Evolutionary conservation across 345 rosid species (phyloP).

Genomic region (Passiflora organensis): DNA sequence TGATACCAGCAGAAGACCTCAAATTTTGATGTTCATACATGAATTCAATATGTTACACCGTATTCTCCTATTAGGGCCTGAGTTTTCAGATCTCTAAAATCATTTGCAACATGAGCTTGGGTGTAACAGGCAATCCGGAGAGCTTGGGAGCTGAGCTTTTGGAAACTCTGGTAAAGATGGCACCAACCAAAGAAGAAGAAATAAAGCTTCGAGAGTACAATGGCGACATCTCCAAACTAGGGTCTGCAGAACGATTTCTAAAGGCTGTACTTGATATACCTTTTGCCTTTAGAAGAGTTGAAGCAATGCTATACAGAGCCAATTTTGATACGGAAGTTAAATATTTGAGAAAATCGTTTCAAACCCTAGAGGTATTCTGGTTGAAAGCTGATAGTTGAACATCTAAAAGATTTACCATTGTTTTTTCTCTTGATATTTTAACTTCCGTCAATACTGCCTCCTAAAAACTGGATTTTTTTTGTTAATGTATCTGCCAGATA

Average conservation of each 20-base stretch:
- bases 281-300: conserved; percentile 89
- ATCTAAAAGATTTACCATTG: not conserved
- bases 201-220: conserved; percentile 78
- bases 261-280: conserved; percentile 88
- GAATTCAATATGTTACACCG: not conserved
- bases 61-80: not conserved
- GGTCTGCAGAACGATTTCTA: conserved; percentile 88
- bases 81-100: conserved; percentile 7
- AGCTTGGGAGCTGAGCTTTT: conserved; percentile 86
- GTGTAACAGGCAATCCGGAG: conserved; percentile 72
- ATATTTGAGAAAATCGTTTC: conserved; percentile 78
- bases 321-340: conserved; percentile 87
- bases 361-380: conserved; percentile 73
- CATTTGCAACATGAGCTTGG: conserved; percentile 12
- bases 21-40: too few species aligned
- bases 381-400: too few species aligned
- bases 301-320: conserved; percentile 93
- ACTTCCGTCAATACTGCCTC: conserved; percentile 1
- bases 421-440: not conserved
- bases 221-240: conserved; percentile 69
- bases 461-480: conserved; percentile 6
- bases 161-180: conserved; percentile 95
- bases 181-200: conserved; percentile 97
- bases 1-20: too few species aligned
- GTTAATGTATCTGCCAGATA: conserved; percentile 35